These are phyloP conservation scores for Phytophthora europaea DNA, from an alignment of 352 stramenopile species.

Conservation along the genomic window DNA sequence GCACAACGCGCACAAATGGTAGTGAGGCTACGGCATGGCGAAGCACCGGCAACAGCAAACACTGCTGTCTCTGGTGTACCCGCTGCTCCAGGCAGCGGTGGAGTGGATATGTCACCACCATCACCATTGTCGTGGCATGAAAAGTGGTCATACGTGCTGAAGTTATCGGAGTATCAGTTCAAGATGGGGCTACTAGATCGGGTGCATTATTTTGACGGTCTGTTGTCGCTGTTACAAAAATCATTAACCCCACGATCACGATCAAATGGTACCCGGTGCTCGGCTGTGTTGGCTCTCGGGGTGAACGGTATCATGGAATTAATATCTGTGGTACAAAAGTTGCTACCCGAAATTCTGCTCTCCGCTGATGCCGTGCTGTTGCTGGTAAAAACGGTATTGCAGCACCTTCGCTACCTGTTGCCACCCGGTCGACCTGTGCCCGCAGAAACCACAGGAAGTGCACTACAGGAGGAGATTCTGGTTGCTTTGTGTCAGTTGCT, in stretches of 20 bases:
- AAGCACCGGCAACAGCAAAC: slow-evolving; percentile 12
- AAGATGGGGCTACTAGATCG: slow-evolving; percentile 78
- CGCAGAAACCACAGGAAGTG: slow-evolving; percentile 43
- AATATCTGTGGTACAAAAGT: slow-evolving; percentile 71
- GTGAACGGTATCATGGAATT: slow-evolving; percentile 86
- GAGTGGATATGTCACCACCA: slow-evolving; percentile 14
- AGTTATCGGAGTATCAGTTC: slow-evolving; percentile 87
- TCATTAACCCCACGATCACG: slow-evolving; percentile 63
- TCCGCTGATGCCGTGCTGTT: slow-evolving; percentile 62
- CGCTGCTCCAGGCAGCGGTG: slow-evolving; percentile 15
- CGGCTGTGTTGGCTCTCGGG: slow-evolving; percentile 62
- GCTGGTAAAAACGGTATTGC: slow-evolving; percentile 82
- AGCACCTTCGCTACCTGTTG: slow-evolving; percentile 83
- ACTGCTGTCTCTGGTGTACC: slow-evolving; percentile 9
- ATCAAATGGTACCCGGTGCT: slow-evolving; percentile 43
- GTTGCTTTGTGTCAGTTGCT: slow-evolving; percentile 78
- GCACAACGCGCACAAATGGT: slow-evolving; percentile 18
- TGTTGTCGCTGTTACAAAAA: slow-evolving; percentile 86
- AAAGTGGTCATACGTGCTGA: slow-evolving; percentile 87
- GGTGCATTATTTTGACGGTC: slow-evolving; percentile 81
- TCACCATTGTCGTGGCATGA: slow-evolving; percentile 64
- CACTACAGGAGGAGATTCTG: slow-evolving; percentile 77
- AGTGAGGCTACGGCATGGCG: slow-evolving; percentile 38
- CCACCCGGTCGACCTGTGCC: slow-evolving; percentile 60
- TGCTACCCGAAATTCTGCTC: slow-evolving; percentile 79